Base-by-base conservation (phyloP, 495 filamentous ascomycete species). In the Lasiosphaeria miniovina region DNA sequence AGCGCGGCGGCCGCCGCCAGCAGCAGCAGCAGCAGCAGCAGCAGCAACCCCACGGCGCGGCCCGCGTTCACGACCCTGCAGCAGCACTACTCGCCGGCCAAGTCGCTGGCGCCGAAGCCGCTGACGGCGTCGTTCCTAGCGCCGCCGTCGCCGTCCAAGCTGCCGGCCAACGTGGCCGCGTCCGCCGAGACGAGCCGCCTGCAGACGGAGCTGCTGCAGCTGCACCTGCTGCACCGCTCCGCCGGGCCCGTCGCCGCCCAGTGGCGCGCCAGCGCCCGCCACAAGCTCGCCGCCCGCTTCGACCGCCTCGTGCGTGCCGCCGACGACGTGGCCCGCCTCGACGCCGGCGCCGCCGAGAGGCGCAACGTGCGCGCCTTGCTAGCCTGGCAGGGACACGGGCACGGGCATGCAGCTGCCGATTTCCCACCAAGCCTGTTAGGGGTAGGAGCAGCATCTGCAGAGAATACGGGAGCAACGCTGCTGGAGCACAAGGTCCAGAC, bases 161-260 rank as follows among this genome's bases (percentile, higher is more conserved):
- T 75, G 35, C 81, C 81, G 11, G 71, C 73, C 55, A 84, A 82
- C 61, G 71, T 83, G 15, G 79, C 79, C 33, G 59, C 82, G 54
- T 81, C 84, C 1, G 82, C 84, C 52, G 87, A 89, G 66, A 82
- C 81, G 5, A 77, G 81, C 43, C 77, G 81, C 24, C 65, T 90
- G 35, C 89, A 91, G 66, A 84, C 86, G 0, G 88, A 92, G 65
- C 77, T 94, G 24, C 74, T 91, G 31, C 88, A 91, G 66, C 74
- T 93, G 5, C 84, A 85, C 66, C 75, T 93, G 9, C 74, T 92
- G 11, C 88, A 90, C 73, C 79, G 77, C 53, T 70, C 71, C 50
- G 77, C 78, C 14, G 57, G 60, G 7, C 55, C 41, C 10, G 69
- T 70, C 45, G 61, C 58, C 9, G 52, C 48, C 9, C 67, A 75